Evolutionary conservation across 371 early-diverging fungal genomes (phyloP).

Genomic region (Conidiobolus incongruus): DNA sequence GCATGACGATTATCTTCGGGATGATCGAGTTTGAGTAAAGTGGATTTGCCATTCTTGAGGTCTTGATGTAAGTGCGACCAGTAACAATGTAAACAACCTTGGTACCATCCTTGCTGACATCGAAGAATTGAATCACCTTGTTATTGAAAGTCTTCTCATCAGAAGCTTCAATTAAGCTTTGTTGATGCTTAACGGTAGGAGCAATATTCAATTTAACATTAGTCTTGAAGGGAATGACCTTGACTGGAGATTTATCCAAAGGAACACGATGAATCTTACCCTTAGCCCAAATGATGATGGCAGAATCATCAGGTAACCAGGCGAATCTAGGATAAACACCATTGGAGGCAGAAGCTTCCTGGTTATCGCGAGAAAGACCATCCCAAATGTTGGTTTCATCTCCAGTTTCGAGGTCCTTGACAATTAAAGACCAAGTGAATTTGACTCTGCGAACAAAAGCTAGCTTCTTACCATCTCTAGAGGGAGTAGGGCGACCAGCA

Average conservation of each 20-base stretch:
- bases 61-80: not conserved
- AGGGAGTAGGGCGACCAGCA: not conserved
- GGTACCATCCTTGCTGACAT: not conserved
- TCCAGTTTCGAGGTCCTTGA: not conserved
- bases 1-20: not conserved
- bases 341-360: not conserved
- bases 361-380: not conserved
- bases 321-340: not conserved
- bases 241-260: not conserved
- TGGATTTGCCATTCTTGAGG: not conserved
- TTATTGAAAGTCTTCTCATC: not conserved
- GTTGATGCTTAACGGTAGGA: not conserved
- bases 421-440: not conserved
- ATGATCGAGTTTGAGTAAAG: not conserved
- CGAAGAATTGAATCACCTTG: not conserved
- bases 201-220: not conserved
- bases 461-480: not conserved
- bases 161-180: not conserved
- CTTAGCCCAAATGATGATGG: slow-evolving; percentile 1
- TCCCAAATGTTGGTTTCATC: not conserved
- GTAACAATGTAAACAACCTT: not conserved
- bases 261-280: not conserved
- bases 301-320: not conserved
- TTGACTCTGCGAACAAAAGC: no score
- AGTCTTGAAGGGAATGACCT: not conserved